Base-by-base conservation (phyloP, 2,329 filamentous ascomycete genomes). In the Colletotrichum navitas region DNA sequence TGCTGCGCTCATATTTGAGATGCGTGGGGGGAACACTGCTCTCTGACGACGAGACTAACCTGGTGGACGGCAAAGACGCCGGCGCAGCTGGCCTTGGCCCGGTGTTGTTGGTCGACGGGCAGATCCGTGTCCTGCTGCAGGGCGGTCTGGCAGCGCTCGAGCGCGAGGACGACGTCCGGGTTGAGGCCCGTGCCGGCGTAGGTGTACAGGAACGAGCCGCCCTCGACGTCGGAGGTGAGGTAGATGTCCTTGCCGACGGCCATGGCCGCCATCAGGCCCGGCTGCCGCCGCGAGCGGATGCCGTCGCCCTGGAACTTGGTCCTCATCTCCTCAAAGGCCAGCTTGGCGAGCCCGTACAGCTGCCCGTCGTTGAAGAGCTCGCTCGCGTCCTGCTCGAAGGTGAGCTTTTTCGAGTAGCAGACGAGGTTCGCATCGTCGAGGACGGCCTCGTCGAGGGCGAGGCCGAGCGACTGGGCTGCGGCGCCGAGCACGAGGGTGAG, bases 241-340 rank as follows among this genome's bases (percentile, higher is more conserved):
- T 60, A 60, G 39, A 60, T 8, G 26, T 60, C 24, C 5, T 60
- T 45, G 16, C 41, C 56, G 39, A 60, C n/a, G 18, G 56, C 18
- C 56, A 60, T 45, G 56, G 56, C 56, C 21, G 26, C 56, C 56
- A 60, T 45, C 56, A 60, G 45, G 39, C n/a, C 56, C 4, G 56
- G 56, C 29, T 60, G 56, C n/a, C 3, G 10, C 14, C 14, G 1
- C 11, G 6, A 3, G 18, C 10, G 39, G 2, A 60, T 21, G 11
- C 1, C 8, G 21, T 60, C 39, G 8, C 26, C 56, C 18, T 5
- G 5, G 39, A 60, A 60, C 39, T n/a, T 32, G 5, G 56, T 12
- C 41, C 14, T 21, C 39, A 60, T 60, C 21, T 60, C 24, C 8
- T 45, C 24, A 6, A 12, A 45, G 18, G 56, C 56, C 36, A 1